Conservation (phyloP, 176 grass and related monocot species). For the Aegilops sharonensis region DNA sequence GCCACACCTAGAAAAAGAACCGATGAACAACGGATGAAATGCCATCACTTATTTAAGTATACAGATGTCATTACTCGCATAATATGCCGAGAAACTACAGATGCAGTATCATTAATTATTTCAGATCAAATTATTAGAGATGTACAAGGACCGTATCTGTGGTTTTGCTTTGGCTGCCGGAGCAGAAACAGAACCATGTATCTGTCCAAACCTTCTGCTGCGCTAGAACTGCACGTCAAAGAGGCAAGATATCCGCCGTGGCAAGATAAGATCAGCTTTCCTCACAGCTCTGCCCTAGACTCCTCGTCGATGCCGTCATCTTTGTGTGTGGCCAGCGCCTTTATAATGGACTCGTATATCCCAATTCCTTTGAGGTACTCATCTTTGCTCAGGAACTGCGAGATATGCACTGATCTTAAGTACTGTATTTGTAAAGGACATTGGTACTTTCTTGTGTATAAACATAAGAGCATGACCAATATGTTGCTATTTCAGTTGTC, state of each 20-base stretch:
- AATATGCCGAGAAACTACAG: not conserved
- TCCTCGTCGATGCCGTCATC: conserved; percentile 34
- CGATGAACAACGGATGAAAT: not conserved
- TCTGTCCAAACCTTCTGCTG: not conserved
- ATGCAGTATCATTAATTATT: not conserved
- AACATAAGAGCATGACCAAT: not conserved
- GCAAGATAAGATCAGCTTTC: not conserved
- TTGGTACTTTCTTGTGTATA: not conserved
- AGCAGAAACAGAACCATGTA: not conserved
- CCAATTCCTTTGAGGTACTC: conserved; percentile 82
- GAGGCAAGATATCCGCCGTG: not conserved
- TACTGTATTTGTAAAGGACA: not conserved
- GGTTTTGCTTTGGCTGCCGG: not conserved
- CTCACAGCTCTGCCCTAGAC: conserved; percentile 75
- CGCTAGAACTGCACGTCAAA: not conserved
- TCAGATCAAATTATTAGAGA: not conserved
- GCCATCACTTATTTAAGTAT: not conserved
- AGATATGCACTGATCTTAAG: not conserved
- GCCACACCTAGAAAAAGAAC: not conserved
- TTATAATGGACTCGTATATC: conserved; percentile 84
- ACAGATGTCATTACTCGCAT: too few relatives aligned
- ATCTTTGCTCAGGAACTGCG: conserved; percentile 86
- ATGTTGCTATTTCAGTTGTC: not conserved
- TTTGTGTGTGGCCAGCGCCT: conserved; percentile 43
- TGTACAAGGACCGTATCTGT: conserved; percentile 19